Base-by-base conservation (phyloP, 2,329 filamentous ascomycete species). In the Fusarium lyarnte region DNA sequence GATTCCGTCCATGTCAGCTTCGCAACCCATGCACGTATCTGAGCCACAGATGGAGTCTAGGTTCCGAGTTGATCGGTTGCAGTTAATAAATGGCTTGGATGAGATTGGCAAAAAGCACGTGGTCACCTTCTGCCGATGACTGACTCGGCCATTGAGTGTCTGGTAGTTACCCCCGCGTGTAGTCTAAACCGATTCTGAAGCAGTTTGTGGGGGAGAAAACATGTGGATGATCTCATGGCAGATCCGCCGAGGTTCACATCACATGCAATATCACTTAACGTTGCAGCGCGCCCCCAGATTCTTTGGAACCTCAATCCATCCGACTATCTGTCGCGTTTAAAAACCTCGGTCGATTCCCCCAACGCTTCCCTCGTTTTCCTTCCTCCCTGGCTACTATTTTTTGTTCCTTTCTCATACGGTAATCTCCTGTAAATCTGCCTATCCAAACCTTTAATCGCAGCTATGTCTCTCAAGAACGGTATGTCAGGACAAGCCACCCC, bases 381-480 rank as follows among this genome's bases (percentile, higher is more conserved):
- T 33, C 29, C 29, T 57, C 54, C 42, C 63, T 51, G 35, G 12
- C 25, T 57, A 29, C 25, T 35, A 57, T 14, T 66, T 36, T 53
- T 35, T 31, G 29, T 53, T 6, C 23, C 27, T n/a, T 17, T 49
- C 31, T 13, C 31, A 55, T 49, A 46, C 64, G 29, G 43, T 25
- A 42, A 54, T 70, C 23, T 41, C 21, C 33, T 57, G 33, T 16
- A 17, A 23, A 29, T 52, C 27, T 47, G 14, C 19, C 49, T 29
- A 29, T 29, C 27, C 47, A 53, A 25, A 16, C 42, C 27, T 47
- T n/a, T 2, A 35, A n/a, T 29, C 67, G 63, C 70, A 83, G 87
- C 74, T 77, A 94, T 94, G 92, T 86, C 90, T 88, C 87, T 94
- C 84, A 91, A 91, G 84, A 91, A 92, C 85, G 88, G 92, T 93